Base-by-base conservation (phyloP, 2,329 filamentous ascomycete genomes). In the Calonectria pteridis region DNA sequence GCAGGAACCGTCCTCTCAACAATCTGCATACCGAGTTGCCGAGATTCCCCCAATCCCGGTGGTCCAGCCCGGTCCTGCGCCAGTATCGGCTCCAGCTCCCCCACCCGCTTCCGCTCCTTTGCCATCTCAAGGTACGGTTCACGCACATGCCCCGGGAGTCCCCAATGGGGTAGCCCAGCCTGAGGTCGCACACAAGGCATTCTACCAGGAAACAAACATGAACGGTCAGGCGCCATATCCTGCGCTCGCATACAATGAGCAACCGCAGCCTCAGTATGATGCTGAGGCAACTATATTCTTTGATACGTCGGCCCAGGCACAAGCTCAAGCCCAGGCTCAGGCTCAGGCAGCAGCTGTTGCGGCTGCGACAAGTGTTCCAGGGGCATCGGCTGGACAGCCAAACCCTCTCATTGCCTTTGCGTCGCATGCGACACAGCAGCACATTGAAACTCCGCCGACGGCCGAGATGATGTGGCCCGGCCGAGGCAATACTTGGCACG, bases 401-500 rank as follows among this genome's bases (percentile, higher is more conserved):
- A 86, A 86, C 35, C 83, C 85, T 0, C 77, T 88, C 64, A 80
- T 86, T 5, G 79, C 83, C 2, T 88, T 87, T 62, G 83, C 83
- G 3, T 83, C 85, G 2, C 84, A 86, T 69, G 78, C 85, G 4
- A 79, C 83, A 6, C 86, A 85, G 62, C 82, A 81, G 59, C 82
- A 81, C n/a, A 77, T 82, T 23, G 75, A 76, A n/a, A 51, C 76
- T 9, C 77, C 81, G 35, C 73, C 79, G 9, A 55, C 76, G 0
- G 67, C 81, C 6, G 82, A 83, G n/a, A 80, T 81, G 73, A 80
- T 84, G 75, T 85, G 81, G 83, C 81, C 81, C 43, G 74, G 75
- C 14, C 80, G 82, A 4, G 84, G 83, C 10, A 90, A 87, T 73
- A 84, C 87, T 0, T 91, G 89, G 89, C 85, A 89, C 20, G 87